Evolutionary conservation across 208 protist genomes (phyloP), one percentile per base, ranked within the genome.

Genomic region (Zelonia costaricensis): DNA sequence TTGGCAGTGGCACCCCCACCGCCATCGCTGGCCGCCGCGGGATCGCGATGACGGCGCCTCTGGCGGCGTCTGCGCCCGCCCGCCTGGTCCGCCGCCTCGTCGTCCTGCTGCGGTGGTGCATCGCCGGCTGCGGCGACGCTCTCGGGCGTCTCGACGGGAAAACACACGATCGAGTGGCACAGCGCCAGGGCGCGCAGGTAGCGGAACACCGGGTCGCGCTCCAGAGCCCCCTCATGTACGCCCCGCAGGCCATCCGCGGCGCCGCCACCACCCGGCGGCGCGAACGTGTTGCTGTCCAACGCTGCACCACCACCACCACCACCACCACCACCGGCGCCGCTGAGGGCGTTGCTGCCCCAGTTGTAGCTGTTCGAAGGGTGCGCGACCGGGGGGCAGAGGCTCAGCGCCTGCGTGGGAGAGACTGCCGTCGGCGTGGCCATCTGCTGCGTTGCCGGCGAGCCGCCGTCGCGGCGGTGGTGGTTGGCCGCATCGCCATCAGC

Each of bases 151-250:
- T 72, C 44, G 0, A 63, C 39, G 0, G 84, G 62, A 62, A 94
- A 94, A 51, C 86, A 92, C 39, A 97, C 84, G 16, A 93, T 77
- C 23, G 65, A 75, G 70, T 96, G 88, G 68, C 88, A 94, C 25
- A 95, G 67, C 0, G 83, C 23, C 6, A 96, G 12, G 46, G 80
- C 69, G 16, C 78, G 76, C 23, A 96, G 71, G 53, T 90, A 95
- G 33, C 74, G 66, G 52, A 81, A 87, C 2, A 78, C 31, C 0
- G 69, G 66, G 46, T 92, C 79, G 12, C 44, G 38, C 49, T 90
- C 81, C 49, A 92, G 62, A 20, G 45, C 68, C 0, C 6, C 44
- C 55, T 92, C 82, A 33, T 51, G 55, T 40, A 77, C 47, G 43
- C 44, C 8, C 30, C 51, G 7, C 13, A 69, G 33, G 30, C 67